Base-by-base conservation (phyloP, 2,329 filamentous ascomycete genomes). In the Penicillium concentricum region DNA sequence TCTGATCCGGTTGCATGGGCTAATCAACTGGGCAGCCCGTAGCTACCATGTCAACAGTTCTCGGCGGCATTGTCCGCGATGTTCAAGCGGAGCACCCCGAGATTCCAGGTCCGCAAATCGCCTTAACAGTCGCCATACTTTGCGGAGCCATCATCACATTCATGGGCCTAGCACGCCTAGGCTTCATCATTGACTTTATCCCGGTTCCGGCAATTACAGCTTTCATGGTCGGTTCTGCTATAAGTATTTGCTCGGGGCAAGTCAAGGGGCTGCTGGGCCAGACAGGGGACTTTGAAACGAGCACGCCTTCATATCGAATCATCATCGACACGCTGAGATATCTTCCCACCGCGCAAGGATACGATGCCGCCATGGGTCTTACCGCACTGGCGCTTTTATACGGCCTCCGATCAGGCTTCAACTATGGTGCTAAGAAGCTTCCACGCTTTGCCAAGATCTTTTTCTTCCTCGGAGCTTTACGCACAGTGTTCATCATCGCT, bases 401-500 rank as follows among this genome's bases (percentile, higher is more conserved):
- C 67, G 44, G 83, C 13, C 87, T 93, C 61, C 86, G 92, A 34
- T 82, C 70, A 49, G 73, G 71, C 4, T 90, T 90, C 72, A 86
- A 79, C 35, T 81, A 75, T 43, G 77, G 82, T 39, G 89, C 88
- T 1, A 87, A 85, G 74, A 87, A 84, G 64, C 84, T 82, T 59
- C 90, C 91, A 0, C 75, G 78, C 18, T 82, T 83, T 44, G 84
- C 86, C 66, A 92, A 90, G 75, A 60, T 87, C 2, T 87, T 88
- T 72, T 97, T 97, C 79, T 97, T 97, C 77, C 72, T 90, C 16
- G 89, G 87, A 43, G 96, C 93, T 0, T 82, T 97, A 61, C 84
- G 93, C 47, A 94, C 91, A 0, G 90, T 87, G 0, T 94, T 96
- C 68, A 87, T 96, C 65, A 94, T 97, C 61, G 74, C 96, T n/a